Percentiles rank a stretch among this genome's conserved stretches.
Conservation (phyloP, 1,284 basidiomycete species). For the Microbotryum lychnidis-dioicae region DNA sequence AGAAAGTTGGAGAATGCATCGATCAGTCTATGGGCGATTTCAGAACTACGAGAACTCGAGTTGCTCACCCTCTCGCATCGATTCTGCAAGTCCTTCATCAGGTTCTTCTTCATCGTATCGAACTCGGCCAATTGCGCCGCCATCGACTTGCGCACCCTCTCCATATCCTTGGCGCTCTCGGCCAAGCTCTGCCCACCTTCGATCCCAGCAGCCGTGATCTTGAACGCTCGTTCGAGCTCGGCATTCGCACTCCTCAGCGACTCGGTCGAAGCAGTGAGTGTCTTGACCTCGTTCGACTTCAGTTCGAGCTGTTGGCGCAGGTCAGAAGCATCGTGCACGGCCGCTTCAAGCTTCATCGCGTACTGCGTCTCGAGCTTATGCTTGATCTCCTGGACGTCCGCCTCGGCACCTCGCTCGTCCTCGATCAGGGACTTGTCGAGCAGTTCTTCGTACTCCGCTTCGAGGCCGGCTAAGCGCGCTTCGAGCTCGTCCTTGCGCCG, state of each 20-base stretch:
- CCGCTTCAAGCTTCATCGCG: slow-evolving; percentile 80
- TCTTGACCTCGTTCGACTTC: slow-evolving; percentile 74
- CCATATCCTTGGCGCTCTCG: slow-evolving; percentile 92
- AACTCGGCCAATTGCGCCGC: slow-evolving; percentile 96
- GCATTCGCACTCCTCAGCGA: slow-evolving; percentile 94
- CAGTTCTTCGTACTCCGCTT: slow-evolving; percentile 92
- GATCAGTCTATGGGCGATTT: slow-evolving; percentile 7
- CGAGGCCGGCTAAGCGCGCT: slow-evolving; percentile 66
- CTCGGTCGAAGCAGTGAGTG: slow-evolving; percentile 77
- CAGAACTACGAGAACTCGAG: slow-evolving; percentile 1
- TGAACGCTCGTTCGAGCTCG: slow-evolving; percentile 96
- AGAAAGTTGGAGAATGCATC: background rate
- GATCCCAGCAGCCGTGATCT: slow-evolving; percentile 89
- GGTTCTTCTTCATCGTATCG: slow-evolving; percentile 94
- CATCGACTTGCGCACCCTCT: slow-evolving; percentile 92
- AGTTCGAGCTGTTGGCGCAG: slow-evolving; percentile 86
- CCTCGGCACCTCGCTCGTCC: slow-evolving; percentile 36
- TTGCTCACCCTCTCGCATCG: slow-evolving; percentile 88
- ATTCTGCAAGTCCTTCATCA: slow-evolving; percentile 98
- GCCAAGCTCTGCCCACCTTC: slow-evolving; percentile 93
- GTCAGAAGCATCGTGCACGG: slow-evolving; percentile 76
- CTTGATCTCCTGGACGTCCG: slow-evolving; percentile 72
- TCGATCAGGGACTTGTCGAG: slow-evolving; percentile 54
- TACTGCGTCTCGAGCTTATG: slow-evolving; percentile 91
- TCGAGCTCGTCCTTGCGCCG: slow-evolving; percentile 83